Percentiles rank a stretch among this genome's conserved stretches.
Evolutionary conservation across 371 early-diverging fungal genomes (phyloP).

Genomic region (Saksenaea vasiformis): DNA sequence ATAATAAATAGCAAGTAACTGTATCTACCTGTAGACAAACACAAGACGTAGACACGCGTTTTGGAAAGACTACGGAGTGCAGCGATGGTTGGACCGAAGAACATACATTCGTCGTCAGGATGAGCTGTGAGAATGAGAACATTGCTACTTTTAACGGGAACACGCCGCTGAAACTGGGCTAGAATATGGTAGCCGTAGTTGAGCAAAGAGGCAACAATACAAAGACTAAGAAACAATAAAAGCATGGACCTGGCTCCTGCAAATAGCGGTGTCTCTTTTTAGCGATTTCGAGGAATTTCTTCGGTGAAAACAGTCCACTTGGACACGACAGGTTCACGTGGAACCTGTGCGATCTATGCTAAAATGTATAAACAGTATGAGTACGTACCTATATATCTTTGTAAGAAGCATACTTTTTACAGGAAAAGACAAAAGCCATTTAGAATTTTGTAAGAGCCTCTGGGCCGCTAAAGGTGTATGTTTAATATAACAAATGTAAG

Average conservation of each 20-base stretch:
- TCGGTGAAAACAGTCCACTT: too few species aligned
- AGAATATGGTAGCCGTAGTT: conserved; percentile 22
- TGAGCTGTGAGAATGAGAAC: conserved; percentile 93
- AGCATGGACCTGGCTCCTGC: background rate
- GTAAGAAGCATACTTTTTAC: too few species aligned
- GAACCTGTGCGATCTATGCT: too few species aligned
- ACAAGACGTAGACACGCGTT: conserved; percentile 70
- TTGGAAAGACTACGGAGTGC: conserved; percentile 34
- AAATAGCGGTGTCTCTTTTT: too few species aligned
- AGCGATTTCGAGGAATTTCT: too few species aligned
- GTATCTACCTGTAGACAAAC: conserved; percentile 80
- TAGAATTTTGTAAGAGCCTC: too few species aligned
- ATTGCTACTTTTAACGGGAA: conserved; percentile 36
- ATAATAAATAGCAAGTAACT: background rate
- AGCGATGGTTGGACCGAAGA: conserved; percentile 91
- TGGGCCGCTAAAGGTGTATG: too few species aligned
- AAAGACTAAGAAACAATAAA: background rate
- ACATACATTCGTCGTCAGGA: conserved; percentile 99
- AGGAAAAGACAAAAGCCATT: too few species aligned
- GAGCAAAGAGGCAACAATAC: conserved; percentile 11
- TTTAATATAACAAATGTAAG: too few species aligned
- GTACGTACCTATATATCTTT: too few species aligned
- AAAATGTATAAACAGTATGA: too few species aligned
- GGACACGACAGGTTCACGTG: too few species aligned
- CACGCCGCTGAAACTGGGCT: conserved; percentile 15